Evolutionary conservation across 177 flowering plant species (phyloP), one percentile per base, ranked within the genome.

Genomic region (Vitis hybrid): DNA sequence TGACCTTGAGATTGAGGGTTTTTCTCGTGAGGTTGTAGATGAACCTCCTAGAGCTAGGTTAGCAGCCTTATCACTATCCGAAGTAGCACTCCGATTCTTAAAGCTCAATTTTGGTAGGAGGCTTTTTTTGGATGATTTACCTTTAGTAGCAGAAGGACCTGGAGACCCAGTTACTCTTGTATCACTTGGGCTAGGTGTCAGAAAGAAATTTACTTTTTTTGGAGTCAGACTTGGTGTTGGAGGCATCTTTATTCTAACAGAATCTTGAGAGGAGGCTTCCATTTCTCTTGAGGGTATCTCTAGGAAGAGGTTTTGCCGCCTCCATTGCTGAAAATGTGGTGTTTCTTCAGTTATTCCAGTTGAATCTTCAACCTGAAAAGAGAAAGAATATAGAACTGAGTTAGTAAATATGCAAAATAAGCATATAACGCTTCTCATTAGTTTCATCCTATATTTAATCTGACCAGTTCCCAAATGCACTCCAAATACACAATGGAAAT

Each of bases 221-320:
- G 90, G 90, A 51, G 88, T 89, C 5, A 82, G 84, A 78, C 82
- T 85, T 55, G 87, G 85, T 0, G 86, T 78, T 31, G 75, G 68
- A 1, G 90, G 86, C 82, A 84, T 84, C 70, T 82, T 84, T 29
- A 86, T 78, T 58, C 59, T 74, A 20, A 84, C 80, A 61, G 78
- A 75, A 22, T 82, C 87, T 64, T 76, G 81, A n/a, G 65, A 33
- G 18, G 79, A 74, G 8, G 14, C 68, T 14, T 69, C 83, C 57
- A 70, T 1, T 62, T 73, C 45, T 76, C 87, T 78, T 18, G 81
- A 33, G 9, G 91, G 91, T 72, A 89, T 85, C 62, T 89, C 86
- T 5, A 87, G 74, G 74, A 68, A 76, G 29, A 89, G 91, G 64
- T 87, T 84, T 62, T 74, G 79, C 70, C 81, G 75, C 76, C 76